Evolutionary conservation across 768 basidiomycete genomes (phyloP).

Genomic region (Suillus luteus): DNA sequence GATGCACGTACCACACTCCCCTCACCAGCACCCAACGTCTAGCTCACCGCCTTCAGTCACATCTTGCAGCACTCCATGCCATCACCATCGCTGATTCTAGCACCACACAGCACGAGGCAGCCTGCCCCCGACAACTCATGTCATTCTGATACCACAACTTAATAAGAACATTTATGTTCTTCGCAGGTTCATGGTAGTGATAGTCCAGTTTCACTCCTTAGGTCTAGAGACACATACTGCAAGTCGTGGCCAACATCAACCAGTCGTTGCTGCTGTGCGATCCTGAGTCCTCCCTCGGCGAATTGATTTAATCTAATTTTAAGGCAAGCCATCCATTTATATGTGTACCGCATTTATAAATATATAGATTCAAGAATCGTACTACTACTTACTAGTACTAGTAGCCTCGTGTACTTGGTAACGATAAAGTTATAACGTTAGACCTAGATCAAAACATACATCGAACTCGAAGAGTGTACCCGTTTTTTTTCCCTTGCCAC

Average conservation of each 20-base stretch:
- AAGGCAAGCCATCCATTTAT: no score
- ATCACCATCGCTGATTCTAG: not conserved
- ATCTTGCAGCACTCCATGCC: not conserved
- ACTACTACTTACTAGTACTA: no score
- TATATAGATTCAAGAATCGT: no score
- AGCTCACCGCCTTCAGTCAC: no score
- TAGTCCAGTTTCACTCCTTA: not conserved
- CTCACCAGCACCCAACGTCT: no score
- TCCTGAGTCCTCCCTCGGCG: not conserved
- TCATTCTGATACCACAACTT: constrained; percentile 75
- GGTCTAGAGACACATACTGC: not conserved
- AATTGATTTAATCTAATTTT: not conserved
- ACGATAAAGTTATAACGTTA: no score
- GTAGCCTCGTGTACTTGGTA: no score
- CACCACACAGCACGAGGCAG: not conserved
- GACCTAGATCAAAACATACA: no score
- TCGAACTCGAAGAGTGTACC: no score
- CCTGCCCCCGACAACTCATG: constrained; percentile 37
- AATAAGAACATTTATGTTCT: not conserved
- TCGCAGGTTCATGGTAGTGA: not conserved
- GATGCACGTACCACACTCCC: not conserved
- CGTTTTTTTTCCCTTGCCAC: no score
- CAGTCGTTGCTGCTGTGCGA: not conserved
- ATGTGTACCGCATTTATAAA: no score
- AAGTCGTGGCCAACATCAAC: not conserved